Percentiles rank a stretch among this genome's conserved stretches.
phyloP scores from a whole-genome alignment of 768 basidiomycete genomes.

The Boletus patriciae region DNA sequence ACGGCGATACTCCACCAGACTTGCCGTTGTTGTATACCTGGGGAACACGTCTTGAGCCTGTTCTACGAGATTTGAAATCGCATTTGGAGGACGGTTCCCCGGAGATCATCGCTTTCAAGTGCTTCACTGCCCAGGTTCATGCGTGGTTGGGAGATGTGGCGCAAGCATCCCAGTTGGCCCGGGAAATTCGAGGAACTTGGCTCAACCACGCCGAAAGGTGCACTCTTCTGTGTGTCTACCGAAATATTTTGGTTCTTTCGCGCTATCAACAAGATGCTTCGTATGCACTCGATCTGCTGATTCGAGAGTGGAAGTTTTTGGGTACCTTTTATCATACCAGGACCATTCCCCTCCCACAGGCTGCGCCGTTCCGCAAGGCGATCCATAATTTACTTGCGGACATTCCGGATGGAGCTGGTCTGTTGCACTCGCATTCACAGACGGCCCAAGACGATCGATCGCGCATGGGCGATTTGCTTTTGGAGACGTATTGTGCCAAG shows the following conservation, averaged over 20 bases:
- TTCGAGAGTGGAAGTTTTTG: conserved; percentile 39
- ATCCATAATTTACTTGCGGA: conserved; percentile 30
- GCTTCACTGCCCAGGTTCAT: conserved; percentile 32
- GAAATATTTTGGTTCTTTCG: conserved; percentile 39
- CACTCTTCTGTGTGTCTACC: conserved; percentile 34
- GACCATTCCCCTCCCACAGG: conserved; percentile 6
- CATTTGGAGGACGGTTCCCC: conserved; percentile 21
- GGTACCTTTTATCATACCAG: conserved; percentile 19
- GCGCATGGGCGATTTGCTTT: conserved; percentile 41
- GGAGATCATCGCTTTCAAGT: conserved; percentile 22
- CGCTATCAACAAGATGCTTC: conserved; percentile 33
- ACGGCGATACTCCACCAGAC: conserved; percentile 15
- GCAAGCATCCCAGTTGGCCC: conserved; percentile 33
- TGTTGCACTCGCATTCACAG: conserved; percentile 23
- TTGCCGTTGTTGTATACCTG: conserved; percentile 31
- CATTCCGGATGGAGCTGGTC: conserved; percentile 34
- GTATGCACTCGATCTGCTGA: conserved; percentile 41
- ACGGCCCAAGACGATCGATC: conserved; percentile 31
- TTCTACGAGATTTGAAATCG: conserved; percentile 33
- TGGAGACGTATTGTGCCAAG: conserved; percentile 39
- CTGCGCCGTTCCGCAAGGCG: conserved; percentile 30
- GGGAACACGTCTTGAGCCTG: conserved; percentile 38
- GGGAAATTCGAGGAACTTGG: conserved; percentile 22
- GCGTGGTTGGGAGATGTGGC: conserved; percentile 41
- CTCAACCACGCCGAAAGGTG: conserved; percentile 23